Percentiles rank a stretch among this genome's conserved stretches.
These are phyloP conservation scores for Posidonia australis DNA, from an alignment of 106 monocot species.

Conservation along the genomic window DNA sequence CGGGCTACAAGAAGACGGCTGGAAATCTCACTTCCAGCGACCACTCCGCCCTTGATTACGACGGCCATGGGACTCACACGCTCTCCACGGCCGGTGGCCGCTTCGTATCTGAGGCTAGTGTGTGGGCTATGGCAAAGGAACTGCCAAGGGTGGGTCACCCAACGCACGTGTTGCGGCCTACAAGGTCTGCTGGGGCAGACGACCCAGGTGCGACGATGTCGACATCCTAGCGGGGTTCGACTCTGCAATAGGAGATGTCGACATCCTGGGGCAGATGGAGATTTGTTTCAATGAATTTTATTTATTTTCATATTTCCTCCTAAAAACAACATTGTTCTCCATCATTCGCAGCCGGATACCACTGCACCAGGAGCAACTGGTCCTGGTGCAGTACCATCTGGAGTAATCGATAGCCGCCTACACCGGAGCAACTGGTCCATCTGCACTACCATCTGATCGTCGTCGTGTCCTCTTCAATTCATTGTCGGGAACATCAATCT, in stretches of 20 bases:
- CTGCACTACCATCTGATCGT: neutral
- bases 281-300: too few species aligned
- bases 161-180: conserved; percentile 46
- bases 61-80: conserved; percentile 78
- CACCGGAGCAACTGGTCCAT: conserved; percentile 3
- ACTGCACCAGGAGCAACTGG: conserved; percentile 43
- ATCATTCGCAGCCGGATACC: conserved; percentile 36
- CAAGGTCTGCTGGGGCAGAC: conserved; percentile 42
- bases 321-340: neutral
- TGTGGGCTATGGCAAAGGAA: conserved; percentile 48
- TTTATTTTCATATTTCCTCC: neutral
- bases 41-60: conserved; percentile 25
- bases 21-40: conserved; percentile 1
- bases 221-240: conserved; percentile 56
- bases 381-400: too few species aligned
- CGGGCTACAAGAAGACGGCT: conserved; percentile 12
- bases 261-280: too few species aligned
- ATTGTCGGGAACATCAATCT: conserved; percentile 45
- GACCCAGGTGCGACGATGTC: conserved; percentile 30
- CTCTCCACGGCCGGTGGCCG: conserved; percentile 57
- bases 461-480: conserved; percentile 10
- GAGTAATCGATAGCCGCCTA: conserved; percentile 40
- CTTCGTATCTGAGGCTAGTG: conserved; percentile 31
- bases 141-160: conserved; percentile 57
- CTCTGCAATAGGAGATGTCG: conserved; percentile 39